Conservation (phyloP, 352 stramenopile genomes). For the Phytophthora citrophthora region DNA sequence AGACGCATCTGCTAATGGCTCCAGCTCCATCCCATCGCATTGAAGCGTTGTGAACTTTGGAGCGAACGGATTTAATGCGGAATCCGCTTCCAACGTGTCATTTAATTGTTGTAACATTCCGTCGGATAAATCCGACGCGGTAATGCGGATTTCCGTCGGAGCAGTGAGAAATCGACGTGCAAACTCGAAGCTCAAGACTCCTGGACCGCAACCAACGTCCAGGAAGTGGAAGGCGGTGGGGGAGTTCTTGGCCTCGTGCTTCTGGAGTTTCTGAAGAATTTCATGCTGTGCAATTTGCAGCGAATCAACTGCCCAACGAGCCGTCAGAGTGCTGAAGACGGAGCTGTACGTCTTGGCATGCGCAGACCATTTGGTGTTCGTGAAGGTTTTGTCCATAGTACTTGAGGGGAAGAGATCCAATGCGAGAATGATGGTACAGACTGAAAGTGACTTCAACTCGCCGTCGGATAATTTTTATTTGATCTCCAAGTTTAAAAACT, state of each 20-base stretch:
- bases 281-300: slow-evolving; percentile 37
- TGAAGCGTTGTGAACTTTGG: slow-evolving; percentile 41
- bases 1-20: slow-evolving; percentile 36
- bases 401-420: neutral
- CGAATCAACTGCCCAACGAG: slow-evolving; percentile 31
- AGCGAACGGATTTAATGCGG: slow-evolving; percentile 20
- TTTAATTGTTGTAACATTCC: slow-evolving; percentile 49
- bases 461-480: no score
- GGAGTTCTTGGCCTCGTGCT: slow-evolving; percentile 22
- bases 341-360: slow-evolving; percentile 37
- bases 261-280: slow-evolving; percentile 20
- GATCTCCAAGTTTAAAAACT: no score
- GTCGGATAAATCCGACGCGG: slow-evolving; percentile 48
- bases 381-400: slow-evolving; percentile 39
- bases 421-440: neutral
- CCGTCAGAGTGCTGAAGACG: slow-evolving; percentile 27
- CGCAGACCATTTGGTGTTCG: slow-evolving; percentile 39
- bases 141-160: slow-evolving; percentile 33
- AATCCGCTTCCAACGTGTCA: slow-evolving; percentile 25
- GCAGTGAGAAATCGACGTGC: slow-evolving; percentile 32
- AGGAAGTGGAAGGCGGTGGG: slow-evolving; percentile 35
- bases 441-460: neutral
- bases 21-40: slow-evolving; percentile 44
- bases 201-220: slow-evolving; percentile 43
- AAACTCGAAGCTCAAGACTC: slow-evolving; percentile 45